Evolutionary conservation across 345 rosid genomes (phyloP), one percentile per base, ranked within the genome.

Genomic region (Dipteronia sinensis): DNA sequence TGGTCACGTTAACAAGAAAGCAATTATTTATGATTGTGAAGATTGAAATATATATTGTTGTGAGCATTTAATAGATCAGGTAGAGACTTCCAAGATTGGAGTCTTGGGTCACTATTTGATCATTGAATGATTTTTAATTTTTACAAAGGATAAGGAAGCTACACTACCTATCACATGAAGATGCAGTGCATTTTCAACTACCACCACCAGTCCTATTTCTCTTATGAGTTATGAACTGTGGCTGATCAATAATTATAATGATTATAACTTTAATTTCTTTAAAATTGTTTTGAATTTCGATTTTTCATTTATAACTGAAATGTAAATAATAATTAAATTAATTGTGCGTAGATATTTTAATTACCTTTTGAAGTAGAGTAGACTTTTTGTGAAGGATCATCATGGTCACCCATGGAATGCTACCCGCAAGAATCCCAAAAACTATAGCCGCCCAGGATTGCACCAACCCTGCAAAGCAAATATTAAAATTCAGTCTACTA

Each of bases 371-470:
- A 15, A 95, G 88, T 62, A 88, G 83, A 69, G 81, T 23, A 16
- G 82, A 88, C 78, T 85, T 92, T 71, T 95, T 95, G 87, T 95
- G 99, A 65, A 95, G 84, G 6, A 93, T 85, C 99, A 95, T 95
- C 99, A 95, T 93, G 53, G 98, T 85, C 55, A 91, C 94, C 98
- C 98, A 95, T 13, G 98, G 98, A 78, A 86, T 76, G 78, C 98
- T 89, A 29, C 98, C 98, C 10, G 98, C 80, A 40, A 93, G 89
- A 16, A 87, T 75, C 29, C 98, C 98, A 83, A 88, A 69, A 7
- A 95, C 78, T 9, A 93, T 92, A 22, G 98, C 98, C 27, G 98
- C 98, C 98, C 98, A 95, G 10, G 98, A 78, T 82, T 93, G 97
- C 44, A 95, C 93, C 49, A 95, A 69, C 2, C 98, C 98, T 94